Conservation (phyloP, 2,329 filamentous ascomycete species). For the Claviceps capensis region DNA sequence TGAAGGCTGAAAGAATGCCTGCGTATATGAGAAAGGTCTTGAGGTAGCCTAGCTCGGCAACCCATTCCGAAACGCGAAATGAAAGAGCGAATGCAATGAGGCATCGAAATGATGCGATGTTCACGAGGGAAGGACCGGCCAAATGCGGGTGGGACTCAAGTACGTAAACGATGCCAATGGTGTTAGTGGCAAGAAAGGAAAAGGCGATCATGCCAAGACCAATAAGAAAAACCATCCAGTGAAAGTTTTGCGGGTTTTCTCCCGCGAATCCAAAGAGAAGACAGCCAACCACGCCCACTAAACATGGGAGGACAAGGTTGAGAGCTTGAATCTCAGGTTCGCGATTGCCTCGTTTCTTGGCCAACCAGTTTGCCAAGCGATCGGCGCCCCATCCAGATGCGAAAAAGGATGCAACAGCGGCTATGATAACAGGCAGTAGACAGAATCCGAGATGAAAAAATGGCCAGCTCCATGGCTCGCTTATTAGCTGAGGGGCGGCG, state of each 20-base stretch:
- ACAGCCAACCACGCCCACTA: not conserved
- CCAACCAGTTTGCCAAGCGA: constrained; percentile 1
- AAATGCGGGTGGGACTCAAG: not conserved
- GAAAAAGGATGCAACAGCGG: not conserved
- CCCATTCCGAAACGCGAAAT: constrained; percentile 3
- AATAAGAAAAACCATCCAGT: not conserved
- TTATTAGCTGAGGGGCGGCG: not conserved
- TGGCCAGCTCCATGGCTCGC: not conserved
- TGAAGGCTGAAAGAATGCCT: not conserved
- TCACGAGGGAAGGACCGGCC: constrained; percentile 1
- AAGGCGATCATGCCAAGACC: constrained; percentile 2
- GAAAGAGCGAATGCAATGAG: constrained; percentile 2
- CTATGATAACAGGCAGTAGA: not conserved
- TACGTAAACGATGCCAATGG: constrained; percentile 4
- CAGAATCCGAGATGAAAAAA: constrained; percentile 3
- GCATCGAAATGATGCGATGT: constrained; percentile 1
- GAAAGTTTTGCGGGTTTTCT: not conserved
- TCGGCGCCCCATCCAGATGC: constrained; percentile 1
- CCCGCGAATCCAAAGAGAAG: not conserved
- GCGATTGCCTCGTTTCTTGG: constrained; percentile 1
- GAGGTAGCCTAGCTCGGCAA: constrained; percentile 1
- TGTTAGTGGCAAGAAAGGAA: constrained; percentile 2
- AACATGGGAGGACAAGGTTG: not conserved
- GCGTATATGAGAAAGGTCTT: constrained; percentile 3
- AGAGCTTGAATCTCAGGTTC: constrained; percentile 1